Conservation (phyloP, 306 rosid species). For the Cucurbita argyrosperma region DNA sequence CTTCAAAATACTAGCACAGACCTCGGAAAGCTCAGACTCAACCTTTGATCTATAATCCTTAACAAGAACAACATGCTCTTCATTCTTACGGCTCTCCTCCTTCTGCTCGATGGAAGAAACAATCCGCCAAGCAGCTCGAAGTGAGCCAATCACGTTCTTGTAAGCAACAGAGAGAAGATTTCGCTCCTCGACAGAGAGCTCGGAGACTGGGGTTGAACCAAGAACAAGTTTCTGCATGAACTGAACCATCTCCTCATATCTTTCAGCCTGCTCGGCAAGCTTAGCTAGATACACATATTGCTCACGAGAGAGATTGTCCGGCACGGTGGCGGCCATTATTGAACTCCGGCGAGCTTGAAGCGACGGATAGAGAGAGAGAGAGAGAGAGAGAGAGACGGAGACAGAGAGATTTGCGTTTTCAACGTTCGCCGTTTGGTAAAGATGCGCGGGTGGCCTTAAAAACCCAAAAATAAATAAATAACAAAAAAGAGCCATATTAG, state of each 20-base stretch:
- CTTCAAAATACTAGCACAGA: conserved; percentile 21
- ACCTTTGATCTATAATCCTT: conserved; percentile 17
- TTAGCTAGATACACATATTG: conserved; percentile 19
- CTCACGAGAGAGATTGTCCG: conserved; percentile 13
- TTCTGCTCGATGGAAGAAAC: conserved; percentile 33
- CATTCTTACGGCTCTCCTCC: conserved; percentile 25
- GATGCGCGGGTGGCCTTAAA: conserved; percentile 1
- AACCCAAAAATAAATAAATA: background rate
- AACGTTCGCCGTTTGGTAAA: background rate
- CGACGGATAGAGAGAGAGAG: background rate
- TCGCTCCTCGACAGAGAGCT: conserved; percentile 27
- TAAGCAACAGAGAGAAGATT: conserved; percentile 27
- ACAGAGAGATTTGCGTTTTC: background rate
- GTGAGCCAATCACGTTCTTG: conserved; percentile 25
- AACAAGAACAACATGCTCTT: conserved; percentile 15
- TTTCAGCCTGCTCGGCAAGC: conserved; percentile 25
- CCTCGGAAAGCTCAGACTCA: conserved; percentile 19
- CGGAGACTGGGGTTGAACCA: background rate
- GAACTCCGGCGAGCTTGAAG: background rate
- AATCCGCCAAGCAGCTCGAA: conserved; percentile 29
- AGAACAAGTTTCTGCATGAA: conserved; percentile 11
- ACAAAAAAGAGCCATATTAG: background rate
- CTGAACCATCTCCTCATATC: conserved; percentile 31
- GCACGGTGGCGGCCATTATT: conserved; percentile 12
- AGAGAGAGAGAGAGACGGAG: background rate